Base-by-base conservation (phyloP, 116 monocot species). In the Cymodocea nodosa region DNA sequence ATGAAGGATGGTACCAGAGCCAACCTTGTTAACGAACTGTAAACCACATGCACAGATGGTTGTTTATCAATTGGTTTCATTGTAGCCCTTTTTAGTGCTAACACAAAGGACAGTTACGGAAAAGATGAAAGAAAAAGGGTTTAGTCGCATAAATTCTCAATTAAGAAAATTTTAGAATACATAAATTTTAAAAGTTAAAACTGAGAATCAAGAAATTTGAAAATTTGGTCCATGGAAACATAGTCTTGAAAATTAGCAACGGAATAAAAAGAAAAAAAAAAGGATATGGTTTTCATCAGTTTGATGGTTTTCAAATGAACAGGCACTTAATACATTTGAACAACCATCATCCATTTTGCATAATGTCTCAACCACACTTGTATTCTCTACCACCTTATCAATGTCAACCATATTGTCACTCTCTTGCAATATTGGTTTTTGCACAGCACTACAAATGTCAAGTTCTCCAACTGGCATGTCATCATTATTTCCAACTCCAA, bases 21-120 rank as follows among this genome's bases (percentile, higher is more conserved):
- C 48, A 73, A 97, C 95, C 85, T 88, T 78, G 98, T 81, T 76
- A 98, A 82, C 23, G 73, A 84, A 64, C 68, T 80, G 71, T 80
- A 98, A 75, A 76, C 67, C 17, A 98, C 80, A 74, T 67, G 92
- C 24, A 98, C 89, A 64, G 77, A 82, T 58, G 92, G 98, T 67
- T 84, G 82, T 56, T 87, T 68, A 73, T 86, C 86, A 74, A 18
- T 68, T 66, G 22, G 71, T 73, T 69, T 60, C 53, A 71, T 61
- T 52, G 92, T 84, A 67, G 84, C 80, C 73, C 98, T 88, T 82
- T 98, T 92, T 2, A 81, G 71, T 71, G 82, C 78, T 74, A 59
- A 20, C 64, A 73, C 59, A 82, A 75, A 44, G 59, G 19, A 23
- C 6, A 14, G 22, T 68, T 53, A 68, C 15, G 54, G 68, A 68